These are phyloP conservation scores for Xylaria sp. DNA, from an alignment of 2,329 filamentous ascomycete genomes.

Conservation along the genomic window DNA sequence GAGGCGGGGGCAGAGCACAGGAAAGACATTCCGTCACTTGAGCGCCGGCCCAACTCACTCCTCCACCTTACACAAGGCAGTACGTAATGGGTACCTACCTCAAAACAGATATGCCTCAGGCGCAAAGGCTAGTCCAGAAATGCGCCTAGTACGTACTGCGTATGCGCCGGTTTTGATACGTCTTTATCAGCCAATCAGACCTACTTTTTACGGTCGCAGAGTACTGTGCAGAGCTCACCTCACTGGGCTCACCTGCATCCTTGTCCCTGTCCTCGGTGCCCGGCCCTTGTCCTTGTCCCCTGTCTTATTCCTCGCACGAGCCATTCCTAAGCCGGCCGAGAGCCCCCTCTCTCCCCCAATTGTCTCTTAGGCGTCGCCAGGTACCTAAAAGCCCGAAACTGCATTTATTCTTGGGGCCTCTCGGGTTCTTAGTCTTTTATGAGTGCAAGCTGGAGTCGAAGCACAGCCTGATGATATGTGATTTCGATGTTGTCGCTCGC, in stretches of 20 bases:
- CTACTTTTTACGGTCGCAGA: constrained; percentile 19
- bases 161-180: constrained; percentile 20
- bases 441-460: constrained; percentile 9
- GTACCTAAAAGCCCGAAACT: not conserved
- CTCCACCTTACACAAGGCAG: not conserved
- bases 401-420: constrained; percentile 26
- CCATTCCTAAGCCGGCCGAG: constrained; percentile 30
- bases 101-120: not conserved
- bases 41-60: not conserved
- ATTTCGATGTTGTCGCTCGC: not conserved
- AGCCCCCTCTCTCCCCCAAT: not conserved
- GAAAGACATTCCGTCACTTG: constrained; percentile 1
- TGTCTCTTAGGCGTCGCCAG: not conserved
- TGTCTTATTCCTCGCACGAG: constrained; percentile 23
- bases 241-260: constrained; percentile 12
- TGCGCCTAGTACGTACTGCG: constrained; percentile 7
- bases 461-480: not conserved
- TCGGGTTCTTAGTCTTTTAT: constrained; percentile 22
- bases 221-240: constrained; percentile 10
- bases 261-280: not conserved
- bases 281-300: constrained; percentile 15
- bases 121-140: constrained; percentile 29
- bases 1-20: not conserved
- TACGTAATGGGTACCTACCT: not conserved
- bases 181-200: constrained; percentile 31